Evolutionary conservation across 306 rosid genomes (phyloP).

Genomic region (Phaseolus lunatus): DNA sequence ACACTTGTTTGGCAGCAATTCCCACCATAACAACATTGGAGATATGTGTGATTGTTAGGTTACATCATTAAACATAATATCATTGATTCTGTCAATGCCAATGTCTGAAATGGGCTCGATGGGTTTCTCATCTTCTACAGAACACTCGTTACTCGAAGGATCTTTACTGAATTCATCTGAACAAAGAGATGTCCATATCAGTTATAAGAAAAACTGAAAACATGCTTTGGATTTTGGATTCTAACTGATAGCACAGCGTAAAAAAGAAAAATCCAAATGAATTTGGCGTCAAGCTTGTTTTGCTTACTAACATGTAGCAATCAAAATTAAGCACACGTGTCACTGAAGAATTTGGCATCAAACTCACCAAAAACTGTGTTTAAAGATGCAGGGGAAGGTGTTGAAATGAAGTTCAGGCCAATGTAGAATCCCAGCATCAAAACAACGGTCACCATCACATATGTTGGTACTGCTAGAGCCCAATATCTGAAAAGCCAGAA

Average conservation of each 20-base stretch:
- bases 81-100: constrained; percentile 65
- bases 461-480: constrained; percentile 90
- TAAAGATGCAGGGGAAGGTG: constrained; percentile 75
- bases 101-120: constrained; percentile 84
- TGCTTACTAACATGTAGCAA: background rate
- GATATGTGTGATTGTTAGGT: constrained; percentile 28
- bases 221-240: constrained; percentile 9
- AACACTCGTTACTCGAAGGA: constrained; percentile 52
- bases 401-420: constrained; percentile 89
- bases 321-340: constrained; percentile 16
- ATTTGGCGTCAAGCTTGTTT: too few species aligned
- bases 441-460: constrained; percentile 67
- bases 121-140: constrained; percentile 61
- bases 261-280: constrained; percentile 8
- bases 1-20: background rate
- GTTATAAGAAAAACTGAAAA: constrained; percentile 16
- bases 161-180: constrained; percentile 88
- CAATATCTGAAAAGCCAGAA: constrained; percentile 69
- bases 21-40: constrained; percentile 1
- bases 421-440: constrained; percentile 73
- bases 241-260: background rate
- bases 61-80: constrained; percentile 65
- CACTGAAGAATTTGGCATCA: constrained; percentile 13
- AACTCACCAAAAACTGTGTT: constrained; percentile 73
- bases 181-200: constrained; percentile 33